A percentile compares a stretch with the other conserved stretches of the same genome.
Evolutionary conservation across 371 early-diverging fungal genomes (phyloP).

Genomic region (Globomyces sp.): DNA sequence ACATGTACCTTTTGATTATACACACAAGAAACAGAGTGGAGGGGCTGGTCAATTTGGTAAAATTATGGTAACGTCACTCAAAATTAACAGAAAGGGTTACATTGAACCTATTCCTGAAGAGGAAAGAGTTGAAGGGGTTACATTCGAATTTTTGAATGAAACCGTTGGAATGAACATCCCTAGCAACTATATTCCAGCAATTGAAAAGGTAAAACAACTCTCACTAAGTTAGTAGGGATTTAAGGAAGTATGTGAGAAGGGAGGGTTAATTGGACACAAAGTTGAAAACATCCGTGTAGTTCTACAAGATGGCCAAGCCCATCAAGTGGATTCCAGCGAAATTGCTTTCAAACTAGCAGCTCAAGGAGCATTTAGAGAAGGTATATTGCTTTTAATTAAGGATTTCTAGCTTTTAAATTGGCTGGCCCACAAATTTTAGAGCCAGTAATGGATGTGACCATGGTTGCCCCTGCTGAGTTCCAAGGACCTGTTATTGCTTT

Average conservation of each 20-base stretch:
- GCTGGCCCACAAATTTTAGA: conserved; percentile 86
- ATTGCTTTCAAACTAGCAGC: conserved; percentile 94
- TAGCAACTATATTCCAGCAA: conserved; percentile 89
- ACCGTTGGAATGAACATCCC: conserved; percentile 96
- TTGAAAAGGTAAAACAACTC: conserved; percentile 69
- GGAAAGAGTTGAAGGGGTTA: conserved; percentile 34
- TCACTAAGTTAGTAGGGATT: conserved; percentile 63
- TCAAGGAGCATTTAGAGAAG: conserved; percentile 82
- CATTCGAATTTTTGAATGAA: conserved; percentile 68
- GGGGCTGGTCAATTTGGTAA: conserved; percentile 96
- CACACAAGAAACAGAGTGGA: conserved; percentile 98
- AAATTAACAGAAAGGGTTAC: conserved; percentile 57
- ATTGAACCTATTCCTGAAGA: conserved; percentile 78
- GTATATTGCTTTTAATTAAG: conserved; percentile 32
- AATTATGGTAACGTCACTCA: conserved; percentile 41
- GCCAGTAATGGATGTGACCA: conserved; percentile 94
- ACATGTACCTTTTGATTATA: conserved; percentile 86
- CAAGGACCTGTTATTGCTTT: conserved; percentile 91
- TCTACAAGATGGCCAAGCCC: conserved; percentile 92
- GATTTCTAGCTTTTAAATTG: conserved; percentile 56
- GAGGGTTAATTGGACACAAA: conserved; percentile 88
- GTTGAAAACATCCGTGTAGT: conserved; percentile 86
- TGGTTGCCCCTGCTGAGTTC: conserved; percentile 91
- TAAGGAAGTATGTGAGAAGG: conserved; percentile 87
- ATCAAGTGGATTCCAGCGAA: conserved; percentile 95